phyloP scores from a whole-genome alignment of 1,284 basidiomycete species.

The Anthracocystis walkeri region DNA sequence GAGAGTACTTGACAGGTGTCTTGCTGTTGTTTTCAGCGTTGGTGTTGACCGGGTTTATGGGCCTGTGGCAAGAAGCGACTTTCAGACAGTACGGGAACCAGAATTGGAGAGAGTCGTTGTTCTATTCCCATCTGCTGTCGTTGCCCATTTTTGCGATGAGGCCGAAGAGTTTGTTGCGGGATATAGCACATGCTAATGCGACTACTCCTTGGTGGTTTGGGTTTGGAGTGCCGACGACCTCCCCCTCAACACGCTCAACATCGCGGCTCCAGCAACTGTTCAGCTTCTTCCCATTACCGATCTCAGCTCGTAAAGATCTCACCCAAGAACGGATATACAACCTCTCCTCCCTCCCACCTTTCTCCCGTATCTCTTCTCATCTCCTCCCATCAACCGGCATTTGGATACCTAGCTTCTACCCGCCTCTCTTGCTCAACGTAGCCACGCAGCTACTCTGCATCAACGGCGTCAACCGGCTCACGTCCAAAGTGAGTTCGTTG shows the following conservation, averaged over 20 bases:
- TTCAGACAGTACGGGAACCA: slow-evolving; percentile 76
- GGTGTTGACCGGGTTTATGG: slow-evolving; percentile 83
- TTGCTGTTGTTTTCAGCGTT: slow-evolving; percentile 80
- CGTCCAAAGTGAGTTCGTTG: slow-evolving; percentile 78
- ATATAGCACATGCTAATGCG: slow-evolving; percentile 48
- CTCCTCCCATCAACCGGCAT: slow-evolving; percentile 20
- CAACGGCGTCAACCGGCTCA: slow-evolving; percentile 88
- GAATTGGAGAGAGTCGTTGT: slow-evolving; percentile 90
- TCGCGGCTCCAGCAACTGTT: neutral
- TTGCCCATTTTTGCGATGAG: slow-evolving; percentile 76
- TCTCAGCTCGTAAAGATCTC: neutral
- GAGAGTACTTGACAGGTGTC: slow-evolving; percentile 79
- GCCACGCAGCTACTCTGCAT: slow-evolving; percentile 88
- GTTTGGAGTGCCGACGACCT: slow-evolving; percentile 15
- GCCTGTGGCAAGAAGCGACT: slow-evolving; percentile 86
- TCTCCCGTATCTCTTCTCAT: slow-evolving; percentile 12
- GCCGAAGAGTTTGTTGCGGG: slow-evolving; percentile 10
- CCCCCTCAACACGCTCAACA: neutral
- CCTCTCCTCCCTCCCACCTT: slow-evolving; percentile 39
- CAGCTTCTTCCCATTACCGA: slow-evolving; percentile 6
- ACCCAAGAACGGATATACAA: slow-evolving; percentile 51
- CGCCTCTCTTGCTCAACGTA: slow-evolving; percentile 79
- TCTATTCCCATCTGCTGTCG: slow-evolving; percentile 79
- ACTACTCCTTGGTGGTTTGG: slow-evolving; percentile 57
- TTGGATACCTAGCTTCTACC: slow-evolving; percentile 76